Percentiles rank a stretch among this genome's conserved stretches.
These are phyloP conservation scores for Ogataea kodamae DNA, from an alignment of 805 yeast species.

Conservation along the genomic window DNA sequence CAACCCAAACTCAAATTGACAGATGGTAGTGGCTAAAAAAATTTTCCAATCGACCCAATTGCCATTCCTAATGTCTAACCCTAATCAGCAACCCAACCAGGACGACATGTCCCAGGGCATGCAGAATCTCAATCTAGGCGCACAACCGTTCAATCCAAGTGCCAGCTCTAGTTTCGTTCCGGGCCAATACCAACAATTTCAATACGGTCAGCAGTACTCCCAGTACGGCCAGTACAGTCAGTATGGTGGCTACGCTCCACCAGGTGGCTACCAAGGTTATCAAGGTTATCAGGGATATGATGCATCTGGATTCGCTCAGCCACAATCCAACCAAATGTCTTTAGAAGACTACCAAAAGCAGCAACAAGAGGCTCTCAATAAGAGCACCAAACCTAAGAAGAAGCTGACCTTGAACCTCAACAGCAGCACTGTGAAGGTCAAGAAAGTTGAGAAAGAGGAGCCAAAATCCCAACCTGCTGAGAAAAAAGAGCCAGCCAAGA, in stretches of 20 bases:
- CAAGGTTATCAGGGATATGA: conserved; percentile 27
- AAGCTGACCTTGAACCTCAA: conserved; percentile 64
- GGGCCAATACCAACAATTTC: conserved; percentile 33
- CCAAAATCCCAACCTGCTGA: conserved; percentile 12
- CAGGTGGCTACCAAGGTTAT: conserved; percentile 20
- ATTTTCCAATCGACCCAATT: conserved; percentile 6
- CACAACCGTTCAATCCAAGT: conserved; percentile 45
- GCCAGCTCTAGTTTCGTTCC: conserved; percentile 48
- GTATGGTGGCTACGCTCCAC: conserved; percentile 29
- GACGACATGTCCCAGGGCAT: conserved; percentile 44
- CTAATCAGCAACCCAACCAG: conserved; percentile 36
- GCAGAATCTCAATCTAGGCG: conserved; percentile 40
- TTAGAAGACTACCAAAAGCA: conserved; percentile 80
- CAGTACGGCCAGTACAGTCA: conserved; percentile 16
- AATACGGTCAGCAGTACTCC: conserved; percentile 18
- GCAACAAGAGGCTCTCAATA: conserved; percentile 41
- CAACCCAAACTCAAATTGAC: conserved; percentile 7
- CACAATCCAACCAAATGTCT: conserved; percentile 51
- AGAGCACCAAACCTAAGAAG: conserved; percentile 55
- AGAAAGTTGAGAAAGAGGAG: conserved; percentile 23
- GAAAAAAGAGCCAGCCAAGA: conserved; percentile 22
- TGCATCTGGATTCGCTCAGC: conserved; percentile 21
- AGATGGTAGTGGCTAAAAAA: conserved; percentile 10
- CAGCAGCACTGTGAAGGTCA: conserved; percentile 45
- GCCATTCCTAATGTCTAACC: conserved; percentile 25